Conservation (phyloP, 306 rosid species). For the Purshia tridentata region DNA sequence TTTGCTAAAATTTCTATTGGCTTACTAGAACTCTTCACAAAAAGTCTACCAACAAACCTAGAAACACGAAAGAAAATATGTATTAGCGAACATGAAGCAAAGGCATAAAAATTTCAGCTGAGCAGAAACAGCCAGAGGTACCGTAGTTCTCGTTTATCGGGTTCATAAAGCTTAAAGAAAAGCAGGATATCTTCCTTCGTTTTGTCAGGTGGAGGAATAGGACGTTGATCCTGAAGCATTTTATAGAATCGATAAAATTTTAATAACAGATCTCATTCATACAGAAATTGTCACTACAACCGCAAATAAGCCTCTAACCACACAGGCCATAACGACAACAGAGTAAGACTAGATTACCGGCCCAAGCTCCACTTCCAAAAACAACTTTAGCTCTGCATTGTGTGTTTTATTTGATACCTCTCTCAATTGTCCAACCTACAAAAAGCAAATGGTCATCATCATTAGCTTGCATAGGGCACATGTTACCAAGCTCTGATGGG, state of each 20-base stretch:
- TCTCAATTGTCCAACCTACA: conserved; percentile 83
- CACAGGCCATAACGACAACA: conserved; percentile 11
- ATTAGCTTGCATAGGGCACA: background rate
- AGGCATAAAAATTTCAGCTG: background rate
- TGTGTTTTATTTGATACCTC: conserved; percentile 66
- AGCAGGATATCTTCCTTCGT: conserved; percentile 74
- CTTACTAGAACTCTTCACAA: conserved; percentile 59
- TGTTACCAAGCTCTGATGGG: background rate
- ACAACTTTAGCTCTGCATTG: conserved; percentile 72
- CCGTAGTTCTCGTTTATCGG: conserved; percentile 70
- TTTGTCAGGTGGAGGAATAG: conserved; percentile 68
- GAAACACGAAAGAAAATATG: conserved; percentile 7
- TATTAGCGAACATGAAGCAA: conserved; percentile 4
- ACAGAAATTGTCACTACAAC: background rate
- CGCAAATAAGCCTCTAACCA: conserved; percentile 12
- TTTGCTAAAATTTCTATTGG: conserved; percentile 67
- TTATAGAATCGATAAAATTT: conserved; percentile 2
- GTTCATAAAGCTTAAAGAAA: conserved; percentile 85
- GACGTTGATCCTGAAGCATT: conserved; percentile 57
- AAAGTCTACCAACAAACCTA: conserved; percentile 83
- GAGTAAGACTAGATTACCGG: conserved; percentile 44
- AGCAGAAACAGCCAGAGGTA: conserved; percentile 30
- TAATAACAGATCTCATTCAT: background rate
- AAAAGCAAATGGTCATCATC: conserved; percentile 11
- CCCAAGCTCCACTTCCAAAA: conserved; percentile 78